A percentile compares a stretch with the other conserved stretches of the same genome.
Conservation (phyloP, 225 moss, liverwort and hornwort genomes). For the Ulota crispa region DNA sequence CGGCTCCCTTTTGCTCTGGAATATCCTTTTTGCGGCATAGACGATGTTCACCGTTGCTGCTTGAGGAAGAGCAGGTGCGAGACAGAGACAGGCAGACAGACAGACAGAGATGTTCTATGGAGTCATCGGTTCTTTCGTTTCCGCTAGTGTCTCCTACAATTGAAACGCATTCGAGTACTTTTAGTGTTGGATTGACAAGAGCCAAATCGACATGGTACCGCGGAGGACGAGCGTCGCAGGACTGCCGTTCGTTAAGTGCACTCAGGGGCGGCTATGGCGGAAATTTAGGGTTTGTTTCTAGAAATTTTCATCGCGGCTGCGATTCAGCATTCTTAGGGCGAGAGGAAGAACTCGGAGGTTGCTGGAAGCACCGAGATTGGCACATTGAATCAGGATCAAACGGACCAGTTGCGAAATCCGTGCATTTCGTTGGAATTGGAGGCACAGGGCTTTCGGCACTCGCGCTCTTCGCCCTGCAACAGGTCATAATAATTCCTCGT, state of each 20-base stretch:
- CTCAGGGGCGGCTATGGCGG: not conserved
- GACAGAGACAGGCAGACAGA: too few species aligned
- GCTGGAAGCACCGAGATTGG: constrained; percentile 3
- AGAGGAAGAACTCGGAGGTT: not conserved
- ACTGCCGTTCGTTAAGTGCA: not conserved
- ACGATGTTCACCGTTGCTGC: not conserved
- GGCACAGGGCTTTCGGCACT: constrained; percentile 91
- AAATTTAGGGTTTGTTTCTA: not conserved
- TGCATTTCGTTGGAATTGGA: constrained; percentile 95
- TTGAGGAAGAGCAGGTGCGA: not conserved
- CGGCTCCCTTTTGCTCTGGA: not conserved
- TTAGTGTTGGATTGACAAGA: not conserved
- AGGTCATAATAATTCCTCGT: constrained; percentile 38
- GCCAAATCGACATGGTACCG: not conserved
- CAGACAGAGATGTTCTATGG: constrained; percentile 17
- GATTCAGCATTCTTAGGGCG: not conserved
- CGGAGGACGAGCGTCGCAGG: not conserved
- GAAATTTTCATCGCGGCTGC: not conserved
- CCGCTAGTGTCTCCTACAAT: not conserved
- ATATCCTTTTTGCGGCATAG: not conserved
- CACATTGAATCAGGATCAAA: constrained; percentile 2
- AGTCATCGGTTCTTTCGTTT: constrained; percentile 13
- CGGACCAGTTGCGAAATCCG: constrained; percentile 32
- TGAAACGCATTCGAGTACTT: not conserved
- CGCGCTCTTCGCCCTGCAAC: constrained; percentile 76